A percentile compares a stretch with the other conserved stretches of the same genome.
These are phyloP conservation scores for Chenopodium album DNA, from an alignment of 148 eudicot genomes.

Conservation along the genomic window DNA sequence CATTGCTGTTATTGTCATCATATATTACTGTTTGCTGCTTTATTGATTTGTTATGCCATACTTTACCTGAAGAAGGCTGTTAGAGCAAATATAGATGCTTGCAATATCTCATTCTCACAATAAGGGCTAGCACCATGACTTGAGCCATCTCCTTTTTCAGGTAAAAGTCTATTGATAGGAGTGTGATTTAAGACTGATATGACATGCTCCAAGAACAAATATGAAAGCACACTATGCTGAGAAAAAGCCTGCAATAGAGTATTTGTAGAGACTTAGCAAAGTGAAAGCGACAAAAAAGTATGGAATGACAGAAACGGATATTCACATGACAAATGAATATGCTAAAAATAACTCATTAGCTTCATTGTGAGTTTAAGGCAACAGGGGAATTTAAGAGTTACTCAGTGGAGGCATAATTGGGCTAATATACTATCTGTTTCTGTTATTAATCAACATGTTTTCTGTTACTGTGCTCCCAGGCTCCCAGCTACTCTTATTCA, in stretches of 20 bases:
- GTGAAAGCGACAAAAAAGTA: not conserved
- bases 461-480: too few species aligned
- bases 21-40: not conserved
- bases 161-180: conserved; percentile 44
- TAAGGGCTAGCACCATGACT: conserved; percentile 34
- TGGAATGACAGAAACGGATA: not conserved
- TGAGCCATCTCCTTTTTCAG: conserved; percentile 61
- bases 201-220: conserved; percentile 80
- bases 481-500: too few species aligned
- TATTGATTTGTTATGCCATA: not conserved
- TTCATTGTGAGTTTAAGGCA: too few species aligned
- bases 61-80: conserved; percentile 90
- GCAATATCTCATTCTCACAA: conserved; percentile 57
- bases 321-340: not conserved
- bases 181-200: conserved; percentile 59
- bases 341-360: not conserved
- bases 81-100: conserved; percentile 84
- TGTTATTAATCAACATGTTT: too few species aligned
- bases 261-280: not conserved
- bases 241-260: conserved; percentile 68
- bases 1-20: not conserved
- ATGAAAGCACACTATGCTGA: conserved; percentile 74
- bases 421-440: too few species aligned
- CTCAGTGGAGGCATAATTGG: too few species aligned
- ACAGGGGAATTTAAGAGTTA: too few species aligned